Evolutionary conservation across 306 rosid species (phyloP).

Genomic region (Corylus americana): DNA sequence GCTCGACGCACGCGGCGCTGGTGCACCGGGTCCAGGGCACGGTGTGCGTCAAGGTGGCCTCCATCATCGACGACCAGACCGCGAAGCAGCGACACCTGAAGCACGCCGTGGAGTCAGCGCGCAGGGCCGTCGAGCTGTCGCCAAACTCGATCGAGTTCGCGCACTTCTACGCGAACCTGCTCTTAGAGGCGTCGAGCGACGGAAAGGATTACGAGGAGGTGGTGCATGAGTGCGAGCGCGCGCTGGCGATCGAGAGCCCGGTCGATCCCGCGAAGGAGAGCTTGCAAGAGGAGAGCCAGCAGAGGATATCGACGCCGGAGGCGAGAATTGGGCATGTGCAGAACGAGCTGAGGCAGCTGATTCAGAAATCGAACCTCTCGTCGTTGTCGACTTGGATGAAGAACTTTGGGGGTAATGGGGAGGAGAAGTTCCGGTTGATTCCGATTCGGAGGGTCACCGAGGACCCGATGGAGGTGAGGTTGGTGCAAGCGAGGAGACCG

Average conservation of each 20-base stretch:
- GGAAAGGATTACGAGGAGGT: slow-evolving; percentile 82
- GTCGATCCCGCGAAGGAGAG: slow-evolving; percentile 89
- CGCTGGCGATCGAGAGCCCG: slow-evolving; percentile 63
- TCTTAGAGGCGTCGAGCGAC: slow-evolving; percentile 77
- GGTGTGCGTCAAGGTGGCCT: slow-evolving; percentile 67
- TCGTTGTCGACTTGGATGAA: slow-evolving; percentile 90
- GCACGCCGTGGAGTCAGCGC: slow-evolving; percentile 79
- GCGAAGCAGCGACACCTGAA: slow-evolving; percentile 72
- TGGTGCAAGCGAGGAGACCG: slow-evolving; percentile 81
- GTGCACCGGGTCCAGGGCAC: slow-evolving; percentile 84
- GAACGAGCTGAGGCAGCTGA: slow-evolving; percentile 75
- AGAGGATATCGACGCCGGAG: slow-evolving; percentile 49
- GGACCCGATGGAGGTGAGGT: slow-evolving; percentile 91
- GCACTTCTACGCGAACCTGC: slow-evolving; percentile 71
- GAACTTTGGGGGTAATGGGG: slow-evolving; percentile 72
- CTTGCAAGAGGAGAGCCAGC: slow-evolving; percentile 84
- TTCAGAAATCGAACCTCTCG: slow-evolving; percentile 86
- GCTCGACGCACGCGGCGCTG: slow-evolving; percentile 54
- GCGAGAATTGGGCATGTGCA: slow-evolving; percentile 66
- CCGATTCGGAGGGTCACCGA: slow-evolving; percentile 75
- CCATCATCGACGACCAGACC: slow-evolving; percentile 61
- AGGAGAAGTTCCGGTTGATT: slow-evolving; percentile 79
- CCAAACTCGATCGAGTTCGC: slow-evolving; percentile 82
- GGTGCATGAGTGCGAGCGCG: slow-evolving; percentile 84
- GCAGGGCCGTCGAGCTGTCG: slow-evolving; percentile 68